These are phyloP conservation scores for Sporothrix curviconia DNA, from an alignment of 2,329 filamentous ascomycete genomes.

Conservation along the genomic window DNA sequence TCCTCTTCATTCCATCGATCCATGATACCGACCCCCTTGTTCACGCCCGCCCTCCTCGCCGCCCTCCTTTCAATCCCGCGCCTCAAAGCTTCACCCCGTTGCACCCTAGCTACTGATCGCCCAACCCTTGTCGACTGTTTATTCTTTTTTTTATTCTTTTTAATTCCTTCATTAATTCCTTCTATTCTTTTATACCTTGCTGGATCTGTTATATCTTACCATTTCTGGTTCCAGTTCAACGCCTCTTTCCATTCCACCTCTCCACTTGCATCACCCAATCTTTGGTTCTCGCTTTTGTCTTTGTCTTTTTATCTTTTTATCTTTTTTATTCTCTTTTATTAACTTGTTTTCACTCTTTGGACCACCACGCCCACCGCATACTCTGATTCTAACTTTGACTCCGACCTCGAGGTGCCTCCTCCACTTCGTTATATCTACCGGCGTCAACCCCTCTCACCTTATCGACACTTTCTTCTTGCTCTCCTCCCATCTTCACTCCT, in stretches of 20 bases:
- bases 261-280: neutral
- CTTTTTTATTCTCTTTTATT: neutral
- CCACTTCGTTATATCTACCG: constrained; percentile 4
- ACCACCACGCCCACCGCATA: too few species aligned
- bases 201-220: too few species aligned
- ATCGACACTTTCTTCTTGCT: constrained; percentile 16
- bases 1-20: too few species aligned
- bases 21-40: constrained; percentile 28
- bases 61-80: too few species aligned
- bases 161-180: constrained; percentile 10
- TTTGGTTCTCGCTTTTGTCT: neutral
- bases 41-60: constrained; percentile 13
- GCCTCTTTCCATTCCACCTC: too few species aligned
- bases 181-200: neutral
- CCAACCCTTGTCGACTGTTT: constrained; percentile 8
- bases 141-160: neutral
- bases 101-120: constrained; percentile 12
- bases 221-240: too few species aligned
- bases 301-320: neutral
- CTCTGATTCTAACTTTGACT: neutral
- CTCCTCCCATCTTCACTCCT: constrained; percentile 5
- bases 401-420: neutral
- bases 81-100: constrained; percentile 16
- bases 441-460: constrained; percentile 20
- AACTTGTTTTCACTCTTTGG: too few species aligned